These are phyloP conservation scores for Apiotrichum veenhuisii DNA, from an alignment of 1,284 basidiomycete species.

Conservation along the genomic window DNA sequence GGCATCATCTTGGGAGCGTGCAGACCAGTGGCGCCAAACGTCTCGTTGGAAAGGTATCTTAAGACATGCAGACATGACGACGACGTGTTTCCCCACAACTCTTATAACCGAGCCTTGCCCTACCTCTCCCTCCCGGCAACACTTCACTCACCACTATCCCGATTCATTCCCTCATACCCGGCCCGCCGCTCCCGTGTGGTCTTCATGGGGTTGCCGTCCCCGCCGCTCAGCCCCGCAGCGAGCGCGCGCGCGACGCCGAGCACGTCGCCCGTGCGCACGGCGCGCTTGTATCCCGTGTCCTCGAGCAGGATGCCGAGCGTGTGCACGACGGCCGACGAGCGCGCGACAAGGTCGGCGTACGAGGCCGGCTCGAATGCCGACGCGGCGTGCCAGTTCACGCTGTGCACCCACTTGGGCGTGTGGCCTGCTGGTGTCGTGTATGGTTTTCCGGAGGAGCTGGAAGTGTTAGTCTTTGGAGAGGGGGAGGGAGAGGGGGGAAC, in stretches of 20 bases:
- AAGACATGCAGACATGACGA: too few species aligned
- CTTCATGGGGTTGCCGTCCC: conserved; percentile 63
- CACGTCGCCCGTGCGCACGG: conserved; percentile 60
- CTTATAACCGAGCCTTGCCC: too few species aligned
- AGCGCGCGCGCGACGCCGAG: conserved; percentile 55
- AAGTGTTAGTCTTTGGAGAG: too few species aligned
- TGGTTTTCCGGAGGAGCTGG: conserved; percentile 77
- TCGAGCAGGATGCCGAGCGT: conserved; percentile 92
- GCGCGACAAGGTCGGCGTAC: conserved; percentile 65
- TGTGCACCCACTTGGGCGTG: conserved; percentile 70
- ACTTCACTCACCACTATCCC: conserved; percentile 72
- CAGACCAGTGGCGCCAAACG: too few species aligned
- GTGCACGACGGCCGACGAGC: conserved; percentile 75
- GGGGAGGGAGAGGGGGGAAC: too few species aligned
- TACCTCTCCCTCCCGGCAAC: too few species aligned
- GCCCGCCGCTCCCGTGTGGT: conserved; percentile 37
- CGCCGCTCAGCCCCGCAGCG: conserved; percentile 44
- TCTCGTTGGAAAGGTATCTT: too few species aligned
- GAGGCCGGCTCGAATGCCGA: conserved; percentile 72
- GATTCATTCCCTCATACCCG: conserved; percentile 76
- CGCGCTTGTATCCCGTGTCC: conserved; percentile 72
- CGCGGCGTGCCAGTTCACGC: conserved; percentile 76
- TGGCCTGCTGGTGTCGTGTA: conserved; percentile 86
- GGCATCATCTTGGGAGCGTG: too few species aligned
- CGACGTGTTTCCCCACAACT: too few species aligned